Evolutionary conservation across 1,139 yeast species (phyloP), one percentile per base, ranked within the genome.

Genomic region (Hemisphaericaspora lyxosophila): DNA sequence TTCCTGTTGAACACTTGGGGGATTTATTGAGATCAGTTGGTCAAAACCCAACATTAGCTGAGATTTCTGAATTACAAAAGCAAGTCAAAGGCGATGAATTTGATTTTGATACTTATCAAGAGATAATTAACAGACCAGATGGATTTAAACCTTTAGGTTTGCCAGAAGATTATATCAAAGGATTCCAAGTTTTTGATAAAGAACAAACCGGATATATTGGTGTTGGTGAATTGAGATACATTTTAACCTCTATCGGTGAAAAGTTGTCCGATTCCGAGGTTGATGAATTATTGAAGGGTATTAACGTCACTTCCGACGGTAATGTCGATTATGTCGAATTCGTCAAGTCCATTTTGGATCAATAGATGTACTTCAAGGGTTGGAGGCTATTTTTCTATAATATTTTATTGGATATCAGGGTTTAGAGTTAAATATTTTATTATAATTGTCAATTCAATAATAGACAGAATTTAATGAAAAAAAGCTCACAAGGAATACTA

Each of bases 111-210:
- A 79, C 89, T 12, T 88, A 85, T 62, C 80, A 83, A 47, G 78
- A 80, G 61, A 76, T 87, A 53, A 82, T 87, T 51, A 82, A 82
- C 60, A 80, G 96, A 63, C 95, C 94, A 34, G 90, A 85, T 54
- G 96, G 96, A 0, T 88, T 87, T 76, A 84, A 85, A 64, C 82
- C 90, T 25, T 75, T 86, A 45, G 96, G 96, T n/a, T 85, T 85
- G 53, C 92, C 95, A 18, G 98, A 92, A 59, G 99, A 92, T 63
- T 92, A 92, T 65, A 81, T 92, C 56, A 86, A 94, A 57, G 98
- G 97, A 1, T 92, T 92, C 78, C 97, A 92, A 67, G 97, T 92
- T 8, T 92, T 92, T 51, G 99, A 92, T 69, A 94, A 90, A 70
- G 96, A 89, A 49, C 81, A 85, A 49, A 85, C 97, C 15, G 99